These are phyloP conservation scores for Desmodesmus armatus DNA, from an alignment of 139 green algal species.

Conservation along the genomic window DNA sequence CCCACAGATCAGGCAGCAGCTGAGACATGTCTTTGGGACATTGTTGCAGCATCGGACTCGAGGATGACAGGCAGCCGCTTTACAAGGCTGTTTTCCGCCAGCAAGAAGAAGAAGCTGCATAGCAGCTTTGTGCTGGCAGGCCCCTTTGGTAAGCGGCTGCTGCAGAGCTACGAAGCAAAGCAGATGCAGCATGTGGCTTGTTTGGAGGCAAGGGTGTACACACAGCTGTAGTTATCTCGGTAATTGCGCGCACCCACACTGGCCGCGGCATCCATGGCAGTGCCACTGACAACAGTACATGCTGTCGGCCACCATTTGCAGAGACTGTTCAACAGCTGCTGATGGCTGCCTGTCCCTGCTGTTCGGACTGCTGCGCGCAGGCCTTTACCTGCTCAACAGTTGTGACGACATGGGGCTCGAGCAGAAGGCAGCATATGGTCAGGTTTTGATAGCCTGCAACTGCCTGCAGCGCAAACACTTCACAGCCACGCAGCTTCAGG, in stretches of 20 bases:
- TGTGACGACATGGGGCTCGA: not conserved
- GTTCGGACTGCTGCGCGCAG: not conserved
- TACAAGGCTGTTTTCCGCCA: not conserved
- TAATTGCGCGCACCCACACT: too few relatives aligned
- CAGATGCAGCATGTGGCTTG: not conserved
- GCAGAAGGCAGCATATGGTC: not conserved
- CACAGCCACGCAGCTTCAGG: not conserved
- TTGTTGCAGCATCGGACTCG: not conserved
- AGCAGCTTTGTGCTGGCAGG: not conserved
- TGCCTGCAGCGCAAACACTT: not conserved
- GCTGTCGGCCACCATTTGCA: not conserved
- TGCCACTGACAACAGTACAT: not conserved
- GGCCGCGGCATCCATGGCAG: not conserved
- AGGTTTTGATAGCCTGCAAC: not conserved
- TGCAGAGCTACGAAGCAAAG: not conserved
- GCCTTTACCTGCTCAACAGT: not conserved
- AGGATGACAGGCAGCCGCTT: not conserved
- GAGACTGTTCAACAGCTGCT: not conserved
- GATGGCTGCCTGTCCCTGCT: not conserved
- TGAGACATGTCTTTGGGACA: not conserved
- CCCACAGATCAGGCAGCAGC: not conserved
- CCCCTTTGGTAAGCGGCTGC: not conserved
- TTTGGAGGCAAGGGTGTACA: not conserved
- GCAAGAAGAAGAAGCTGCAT: constrained; percentile 33
- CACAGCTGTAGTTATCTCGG: not conserved